A percentile compares a stretch with the other conserved stretches of the same genome.
Evolutionary conservation across 371 early-diverging fungal species (phyloP).

Genomic region (Mucor sp.): DNA sequence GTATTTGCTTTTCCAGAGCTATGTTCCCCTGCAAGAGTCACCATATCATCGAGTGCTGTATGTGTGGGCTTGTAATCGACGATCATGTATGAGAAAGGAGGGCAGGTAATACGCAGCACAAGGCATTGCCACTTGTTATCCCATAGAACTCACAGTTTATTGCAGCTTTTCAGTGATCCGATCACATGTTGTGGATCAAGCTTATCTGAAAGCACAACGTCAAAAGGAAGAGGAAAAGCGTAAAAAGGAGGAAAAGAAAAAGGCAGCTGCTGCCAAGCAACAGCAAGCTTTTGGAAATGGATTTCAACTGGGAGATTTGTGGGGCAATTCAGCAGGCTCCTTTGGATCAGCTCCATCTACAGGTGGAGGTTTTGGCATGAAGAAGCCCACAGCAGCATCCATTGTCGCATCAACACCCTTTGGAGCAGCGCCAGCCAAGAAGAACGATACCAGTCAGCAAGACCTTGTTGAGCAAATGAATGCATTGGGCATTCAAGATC

Average conservation of each 20-base stretch:
- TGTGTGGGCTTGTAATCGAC: slow-evolving; percentile 78
- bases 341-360: slow-evolving; percentile 13
- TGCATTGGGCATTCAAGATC: slow-evolving; percentile 8
- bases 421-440: background rate
- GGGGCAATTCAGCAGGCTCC: slow-evolving; percentile 32
- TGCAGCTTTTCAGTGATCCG: slow-evolving; percentile 65
- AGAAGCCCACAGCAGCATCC: slow-evolving; percentile 9
- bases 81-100: slow-evolving; percentile 67
- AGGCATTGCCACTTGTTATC: background rate
- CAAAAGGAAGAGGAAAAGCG: slow-evolving; percentile 46
- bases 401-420: slow-evolving; percentile 11
- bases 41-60: slow-evolving; percentile 78
- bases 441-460: slow-evolving; percentile 14
- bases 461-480: slow-evolving; percentile 13
- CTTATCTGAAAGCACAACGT: slow-evolving; percentile 60
- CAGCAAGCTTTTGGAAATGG: slow-evolving; percentile 30
- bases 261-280: slow-evolving; percentile 27
- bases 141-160: background rate
- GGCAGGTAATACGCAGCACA: slow-evolving; percentile 55
- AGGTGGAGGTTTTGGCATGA: background rate
- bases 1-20: slow-evolving; percentile 72
- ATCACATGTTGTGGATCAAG: slow-evolving; percentile 66
- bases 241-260: slow-evolving; percentile 42
- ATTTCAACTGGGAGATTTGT: slow-evolving; percentile 49
- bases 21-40: slow-evolving; percentile 74